A percentile compares a stretch with the other conserved stretches of the same genome.
Evolutionary conservation across 2,329 filamentous ascomycete species (phyloP).

Genomic region (Cladophialophora bantiana): DNA sequence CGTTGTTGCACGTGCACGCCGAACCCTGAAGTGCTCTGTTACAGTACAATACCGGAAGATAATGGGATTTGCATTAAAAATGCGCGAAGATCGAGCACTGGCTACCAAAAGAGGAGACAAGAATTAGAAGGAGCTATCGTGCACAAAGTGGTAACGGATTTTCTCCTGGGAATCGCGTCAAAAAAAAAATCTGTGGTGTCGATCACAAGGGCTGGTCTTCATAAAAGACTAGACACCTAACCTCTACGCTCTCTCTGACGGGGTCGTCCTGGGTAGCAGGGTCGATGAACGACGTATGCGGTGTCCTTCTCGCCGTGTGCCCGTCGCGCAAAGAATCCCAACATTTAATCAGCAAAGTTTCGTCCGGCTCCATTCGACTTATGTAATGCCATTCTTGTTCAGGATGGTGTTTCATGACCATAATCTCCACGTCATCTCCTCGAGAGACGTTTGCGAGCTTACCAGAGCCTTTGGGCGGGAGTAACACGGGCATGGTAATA

Average conservation of each 20-base stretch:
- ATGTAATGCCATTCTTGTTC: slow-evolving; percentile 58
- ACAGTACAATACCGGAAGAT: too few species aligned
- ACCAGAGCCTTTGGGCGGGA: slow-evolving; percentile 40
- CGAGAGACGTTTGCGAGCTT: neutral
- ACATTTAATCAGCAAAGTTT: slow-evolving; percentile 66
- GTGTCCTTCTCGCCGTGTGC: slow-evolving; percentile 59
- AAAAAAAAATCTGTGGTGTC: too few species aligned
- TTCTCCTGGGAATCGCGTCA: too few species aligned
- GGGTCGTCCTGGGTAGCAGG: slow-evolving; percentile 32
- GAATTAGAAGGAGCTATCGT: too few species aligned
- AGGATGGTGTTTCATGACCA: slow-evolving; percentile 49
- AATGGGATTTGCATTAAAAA: too few species aligned
- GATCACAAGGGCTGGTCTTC: neutral
- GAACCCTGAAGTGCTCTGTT: too few species aligned
- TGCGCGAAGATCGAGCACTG: too few species aligned
- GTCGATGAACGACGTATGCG: slow-evolving; percentile 62
- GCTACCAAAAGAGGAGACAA: too few species aligned
- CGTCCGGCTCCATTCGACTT: slow-evolving; percentile 56
- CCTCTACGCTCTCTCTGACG: neutral
- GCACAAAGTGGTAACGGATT: too few species aligned
- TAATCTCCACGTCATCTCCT: slow-evolving; percentile 56
- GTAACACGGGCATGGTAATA: slow-evolving; percentile 57
- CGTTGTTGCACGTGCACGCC: too few species aligned
- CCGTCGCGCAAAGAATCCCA: slow-evolving; percentile 58
- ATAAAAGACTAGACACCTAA: slow-evolving; percentile 1